These are phyloP conservation scores for Vinca major DNA, from an alignment of 305 asterid species.

Conservation along the genomic window DNA sequence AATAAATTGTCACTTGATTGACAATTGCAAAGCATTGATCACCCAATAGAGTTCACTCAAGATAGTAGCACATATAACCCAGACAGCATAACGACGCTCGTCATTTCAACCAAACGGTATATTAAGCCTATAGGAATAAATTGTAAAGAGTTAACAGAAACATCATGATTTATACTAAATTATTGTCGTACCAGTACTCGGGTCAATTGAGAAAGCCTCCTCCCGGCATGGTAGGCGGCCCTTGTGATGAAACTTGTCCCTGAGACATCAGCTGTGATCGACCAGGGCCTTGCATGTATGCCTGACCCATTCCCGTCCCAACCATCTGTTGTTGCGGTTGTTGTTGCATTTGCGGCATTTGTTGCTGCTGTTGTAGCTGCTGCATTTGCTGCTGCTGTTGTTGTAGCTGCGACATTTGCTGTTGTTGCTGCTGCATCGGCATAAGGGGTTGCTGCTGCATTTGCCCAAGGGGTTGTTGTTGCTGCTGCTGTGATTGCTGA, in stretches of 20 bases:
- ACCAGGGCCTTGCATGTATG: conserved; percentile 70
- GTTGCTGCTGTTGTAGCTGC: conserved; percentile 36
- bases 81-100: no score
- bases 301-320: conserved; percentile 52
- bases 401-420: conserved; percentile 23
- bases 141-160: not conserved
- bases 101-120: not conserved
- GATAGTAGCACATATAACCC: no score
- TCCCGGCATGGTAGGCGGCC: conserved; percentile 48
- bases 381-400: conserved; percentile 35
- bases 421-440: conserved; percentile 41
- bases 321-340: conserved; percentile 52
- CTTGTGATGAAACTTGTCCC: conserved; percentile 72
- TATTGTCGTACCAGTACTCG: not conserved
- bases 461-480: conserved; percentile 18
- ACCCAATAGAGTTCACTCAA: no score
- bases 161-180: not conserved
- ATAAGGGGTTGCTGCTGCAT: conserved; percentile 28
- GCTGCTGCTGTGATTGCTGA: conserved; percentile 25
- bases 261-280: conserved; percentile 56
- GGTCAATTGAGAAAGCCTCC: conserved; percentile 49
- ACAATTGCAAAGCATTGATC: no score
- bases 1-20: no score
- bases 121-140: not conserved
- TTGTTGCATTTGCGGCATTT: conserved; percentile 24